phyloP scores from a whole-genome alignment of 352 stramenopile species.

The Aphanomyces astaci region DNA sequence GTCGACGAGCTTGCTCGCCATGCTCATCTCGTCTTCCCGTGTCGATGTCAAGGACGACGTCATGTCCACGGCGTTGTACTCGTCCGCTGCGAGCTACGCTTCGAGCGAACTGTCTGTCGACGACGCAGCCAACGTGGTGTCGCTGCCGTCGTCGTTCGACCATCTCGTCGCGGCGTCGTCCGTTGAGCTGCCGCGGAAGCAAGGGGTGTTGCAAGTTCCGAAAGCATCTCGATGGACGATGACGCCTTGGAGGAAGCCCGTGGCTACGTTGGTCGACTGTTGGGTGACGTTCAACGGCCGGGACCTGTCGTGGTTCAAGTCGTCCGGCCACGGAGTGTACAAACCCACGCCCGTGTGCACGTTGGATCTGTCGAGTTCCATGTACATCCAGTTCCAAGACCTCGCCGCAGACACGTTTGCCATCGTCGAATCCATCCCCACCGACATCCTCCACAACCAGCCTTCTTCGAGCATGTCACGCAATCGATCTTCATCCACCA shows the following conservation, averaged over 20 bases:
- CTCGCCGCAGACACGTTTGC: background rate
- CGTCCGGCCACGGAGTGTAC: conserved; percentile 8
- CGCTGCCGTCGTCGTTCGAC: background rate
- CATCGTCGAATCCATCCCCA: background rate
- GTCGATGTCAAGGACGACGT: background rate
- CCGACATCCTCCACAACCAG: background rate
- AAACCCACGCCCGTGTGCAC: background rate
- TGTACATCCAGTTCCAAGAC: background rate
- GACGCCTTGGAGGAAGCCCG: background rate
- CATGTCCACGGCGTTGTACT: background rate
- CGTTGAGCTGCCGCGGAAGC: background rate
- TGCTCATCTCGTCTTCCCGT: background rate
- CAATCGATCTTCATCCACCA: background rate
- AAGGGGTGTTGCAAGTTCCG: conserved; percentile 1
- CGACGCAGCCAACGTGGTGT: background rate
- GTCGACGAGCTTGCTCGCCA: background rate
- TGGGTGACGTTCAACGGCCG: conserved; percentile 18
- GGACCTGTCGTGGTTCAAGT: background rate
- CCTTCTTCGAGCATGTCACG: no score
- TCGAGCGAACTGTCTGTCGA: background rate
- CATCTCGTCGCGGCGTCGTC: background rate
- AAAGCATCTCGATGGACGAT: background rate
- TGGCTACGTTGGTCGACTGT: background rate
- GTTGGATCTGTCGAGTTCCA: background rate
- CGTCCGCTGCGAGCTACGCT: background rate